Evolutionary conservation across 306 rosid genomes (phyloP), one percentile per base, ranked within the genome.

Genomic region (Trichosanthes cucumerina): DNA sequence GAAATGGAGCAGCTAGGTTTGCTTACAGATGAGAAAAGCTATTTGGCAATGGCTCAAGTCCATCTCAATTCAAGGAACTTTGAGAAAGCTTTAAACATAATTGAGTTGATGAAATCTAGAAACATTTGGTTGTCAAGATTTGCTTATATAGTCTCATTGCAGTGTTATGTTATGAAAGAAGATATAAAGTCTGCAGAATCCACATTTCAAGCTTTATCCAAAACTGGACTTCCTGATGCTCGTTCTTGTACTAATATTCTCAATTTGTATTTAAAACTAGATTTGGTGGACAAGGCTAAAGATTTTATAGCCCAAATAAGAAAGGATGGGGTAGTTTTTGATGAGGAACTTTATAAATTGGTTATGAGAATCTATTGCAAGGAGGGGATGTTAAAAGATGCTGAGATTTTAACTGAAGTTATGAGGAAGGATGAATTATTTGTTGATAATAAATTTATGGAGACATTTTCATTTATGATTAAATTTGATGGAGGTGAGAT

Each of bases 1-100:
- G 94, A 92, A 89, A 89, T 86, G 83, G 84, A 88, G 81, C 88
- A 80, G 56, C 83, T 80, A 58, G 89, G 95, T 76, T 77, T 89
- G 69, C 97, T 95, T 64, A 91, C 88, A 69, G 88, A 86, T 83
- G 95, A 92, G 79, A 95, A 95, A 84, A 95, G 97, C 5, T 89
- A 88, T 79, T 88, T 95, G 81, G 90, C 98, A 70, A 95, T 95
- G 97, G 88, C 98, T 53, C 98, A 92, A 87, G 98, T 95, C 73
- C 91, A 88, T 84, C 95, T 95, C 79, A 82, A 64, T 77, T 83
- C 97, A 53, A 92, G 96, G 84, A 85, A 90, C 74, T 88, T 78
- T 10, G 92, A 85, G 52, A 88, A 87, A 80, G 96, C 95, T 41
- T 81, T 88, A 39, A 87, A 92, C 72, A 83, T 86, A 75, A 84